Percentiles rank a stretch among this genome's conserved stretches.
Conservation (phyloP, 345 rosid species). For the Lepidium didymum region DNA sequence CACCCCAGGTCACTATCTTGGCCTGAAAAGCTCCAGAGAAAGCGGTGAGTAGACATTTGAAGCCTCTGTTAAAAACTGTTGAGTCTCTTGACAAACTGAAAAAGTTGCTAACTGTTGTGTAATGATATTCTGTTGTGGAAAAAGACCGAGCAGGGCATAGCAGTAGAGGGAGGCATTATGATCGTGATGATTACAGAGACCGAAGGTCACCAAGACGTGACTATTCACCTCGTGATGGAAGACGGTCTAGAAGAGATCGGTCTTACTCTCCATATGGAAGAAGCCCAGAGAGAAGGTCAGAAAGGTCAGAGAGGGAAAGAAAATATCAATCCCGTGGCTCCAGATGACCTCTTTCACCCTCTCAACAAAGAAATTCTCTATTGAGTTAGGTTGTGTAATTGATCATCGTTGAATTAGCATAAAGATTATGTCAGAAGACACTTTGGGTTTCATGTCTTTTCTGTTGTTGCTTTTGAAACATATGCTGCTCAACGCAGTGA, state of each 20-base stretch:
- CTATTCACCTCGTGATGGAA: constrained; percentile 67
- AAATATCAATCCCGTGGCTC: constrained; percentile 31
- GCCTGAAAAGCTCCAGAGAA: constrained; percentile 79
- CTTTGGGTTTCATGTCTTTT: neutral
- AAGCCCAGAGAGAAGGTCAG: constrained; percentile 40
- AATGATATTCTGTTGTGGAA: neutral
- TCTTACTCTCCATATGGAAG: constrained; percentile 64
- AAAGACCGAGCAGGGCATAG: constrained; percentile 34
- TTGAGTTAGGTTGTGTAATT: constrained; percentile 19
- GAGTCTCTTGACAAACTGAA: neutral
- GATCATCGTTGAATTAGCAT: neutral
- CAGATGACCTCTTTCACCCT: constrained; percentile 26
- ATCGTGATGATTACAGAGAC: constrained; percentile 53
- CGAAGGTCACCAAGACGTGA: constrained; percentile 77
- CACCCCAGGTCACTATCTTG: constrained; percentile 98
- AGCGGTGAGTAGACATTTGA: constrained; percentile 36
- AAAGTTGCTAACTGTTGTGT: neutral
- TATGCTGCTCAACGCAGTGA: neutral
- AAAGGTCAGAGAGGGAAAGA: constrained; percentile 29
- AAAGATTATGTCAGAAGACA: neutral
- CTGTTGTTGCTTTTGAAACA: neutral
- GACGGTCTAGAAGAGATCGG: constrained; percentile 79
- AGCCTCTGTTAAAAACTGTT: neutral
- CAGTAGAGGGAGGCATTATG: constrained; percentile 56
- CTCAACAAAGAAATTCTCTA: neutral